Conservation (phyloP, 73 alveolate genomes). For the Symbiodinium natans region DNA sequence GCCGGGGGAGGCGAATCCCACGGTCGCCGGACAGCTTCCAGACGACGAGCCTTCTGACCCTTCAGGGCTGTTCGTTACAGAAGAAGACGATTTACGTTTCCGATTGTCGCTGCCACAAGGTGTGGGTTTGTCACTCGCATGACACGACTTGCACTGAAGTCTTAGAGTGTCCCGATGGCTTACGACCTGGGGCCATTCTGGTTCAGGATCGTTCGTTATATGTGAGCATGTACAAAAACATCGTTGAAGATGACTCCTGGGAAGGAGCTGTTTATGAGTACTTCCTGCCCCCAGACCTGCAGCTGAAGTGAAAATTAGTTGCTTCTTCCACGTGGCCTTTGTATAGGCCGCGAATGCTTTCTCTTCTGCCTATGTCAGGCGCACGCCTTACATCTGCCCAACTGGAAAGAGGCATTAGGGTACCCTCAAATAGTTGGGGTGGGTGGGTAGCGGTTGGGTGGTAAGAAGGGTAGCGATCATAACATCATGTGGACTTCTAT, state of each 20-base stretch:
- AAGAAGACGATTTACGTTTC: too few species aligned
- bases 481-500: too few species aligned
- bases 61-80: too few species aligned
- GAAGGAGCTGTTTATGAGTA: not conserved
- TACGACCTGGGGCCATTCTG: not conserved
- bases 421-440: too few species aligned
- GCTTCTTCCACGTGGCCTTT: not conserved
- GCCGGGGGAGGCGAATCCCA: too few species aligned
- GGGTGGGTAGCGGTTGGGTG: too few species aligned
- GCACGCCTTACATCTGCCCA: too few species aligned
- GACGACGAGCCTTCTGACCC: too few species aligned
- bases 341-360: not conserved
- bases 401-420: too few species aligned
- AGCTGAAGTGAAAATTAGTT: not conserved
- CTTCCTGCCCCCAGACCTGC: not conserved
- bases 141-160: not conserved
- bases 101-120: not conserved
- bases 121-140: not conserved
- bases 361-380: too few species aligned
- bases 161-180: not conserved
- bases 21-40: too few species aligned
- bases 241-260: not conserved
- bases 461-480: too few species aligned
- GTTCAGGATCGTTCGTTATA: not conserved
- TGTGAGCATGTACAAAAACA: conserved; percentile 19